Evolutionary conservation across 2,329 filamentous ascomycete genomes (phyloP), one percentile per base, ranked within the genome.

Genomic region (Stachybotrys chlorohalonatus): DNA sequence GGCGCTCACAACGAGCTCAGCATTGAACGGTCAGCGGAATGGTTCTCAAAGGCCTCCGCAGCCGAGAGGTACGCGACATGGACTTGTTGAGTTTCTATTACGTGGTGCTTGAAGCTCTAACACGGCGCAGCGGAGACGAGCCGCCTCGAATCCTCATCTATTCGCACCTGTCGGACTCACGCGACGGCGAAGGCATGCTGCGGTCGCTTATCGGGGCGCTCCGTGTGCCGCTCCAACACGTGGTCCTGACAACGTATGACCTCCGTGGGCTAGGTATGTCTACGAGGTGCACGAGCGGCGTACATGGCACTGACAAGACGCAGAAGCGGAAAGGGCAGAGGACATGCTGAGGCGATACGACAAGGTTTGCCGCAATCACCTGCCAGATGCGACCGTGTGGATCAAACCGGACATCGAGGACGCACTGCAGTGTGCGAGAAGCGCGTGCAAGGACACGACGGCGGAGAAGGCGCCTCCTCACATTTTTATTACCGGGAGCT

Each of bases 1-100:
- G 68, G 70, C 11, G 74, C 73, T 1, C 72, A 76, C 56, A 75
- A 75, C 52, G 63, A 68, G 6, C 57, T 75, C 58, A 75, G 73
- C 59, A 57, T 75, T 5, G 57, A 53, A 6, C 61, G 69, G 53
- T 66, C 67, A 13, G 68, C 66, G 11, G 57, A 67, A 48, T 75
- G 73, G 72, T 58, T 59, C 24, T 47, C 46, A 8, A 6, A 47
- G n/a, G 46, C 17, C 8, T 47, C 46, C 8, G 16, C 15, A 8
- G 46, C 46, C 8, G 46, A 47, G n/a, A 47, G 15, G 46, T 47
- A 49, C 31, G 36, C 36, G 36, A 42, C 36, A 9, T 13, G 24
- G 24, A 24, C 24, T 24, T 24, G 24, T 24, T 24, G 39, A 45
- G 39, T 45, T 45, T 45, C 39, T 11, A 45, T 5, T 11, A n/a